Evolutionary conservation across 257 asterid genomes (phyloP), one percentile per base, ranked within the genome.

Genomic region (Scutellaria baicalensis): DNA sequence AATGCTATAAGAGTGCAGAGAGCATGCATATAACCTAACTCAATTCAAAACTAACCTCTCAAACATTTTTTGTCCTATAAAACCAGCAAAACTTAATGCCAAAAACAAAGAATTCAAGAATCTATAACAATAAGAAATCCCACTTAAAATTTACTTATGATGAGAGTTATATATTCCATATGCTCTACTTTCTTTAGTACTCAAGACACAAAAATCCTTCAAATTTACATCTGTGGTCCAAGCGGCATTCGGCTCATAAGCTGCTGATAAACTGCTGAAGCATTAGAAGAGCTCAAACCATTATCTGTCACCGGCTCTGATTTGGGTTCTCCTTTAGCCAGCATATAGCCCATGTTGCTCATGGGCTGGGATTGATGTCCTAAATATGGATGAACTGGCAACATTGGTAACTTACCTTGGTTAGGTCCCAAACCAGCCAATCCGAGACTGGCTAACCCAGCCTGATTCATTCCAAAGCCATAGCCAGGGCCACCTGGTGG

Each of bases 161-260:
- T 14, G 31, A 21, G 48, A 59, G 64, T 48, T 16, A 31, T 72
- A 76, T 58, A 60, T 45, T 27, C 59, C 65, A 71, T 17, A 61
- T 62, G 69, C 33, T 65, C 78, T 60, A 62, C 61, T 55, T 68
- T 54, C 56, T 62, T 39, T 57, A 23, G 51, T 36, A 18, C 50
- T 2, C 55, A 11, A 31, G 33, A 27, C 18, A 33, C 71, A 74
- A 83, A 83, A 77, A 64, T 5, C 55, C 17, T 21, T 17, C 64
- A 62, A 49, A 73, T 74, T 80, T 84, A 88, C 84, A 88, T 83
- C 44, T 84, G 82, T 45, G 86, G 90, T 79, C 95, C 95, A 36
- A 72, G 90, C 20, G 93, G 87, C 81, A 86, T 68, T 73, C 87
- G 76, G 75, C 73, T 79, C 93, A 85, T 80, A 43, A 81, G 79